A percentile compares a stretch with the other conserved stretches of the same genome.
phyloP scores from a whole-genome alignment of 495 filamentous ascomycete genomes.

The Antarctomyces pellizariae region DNA sequence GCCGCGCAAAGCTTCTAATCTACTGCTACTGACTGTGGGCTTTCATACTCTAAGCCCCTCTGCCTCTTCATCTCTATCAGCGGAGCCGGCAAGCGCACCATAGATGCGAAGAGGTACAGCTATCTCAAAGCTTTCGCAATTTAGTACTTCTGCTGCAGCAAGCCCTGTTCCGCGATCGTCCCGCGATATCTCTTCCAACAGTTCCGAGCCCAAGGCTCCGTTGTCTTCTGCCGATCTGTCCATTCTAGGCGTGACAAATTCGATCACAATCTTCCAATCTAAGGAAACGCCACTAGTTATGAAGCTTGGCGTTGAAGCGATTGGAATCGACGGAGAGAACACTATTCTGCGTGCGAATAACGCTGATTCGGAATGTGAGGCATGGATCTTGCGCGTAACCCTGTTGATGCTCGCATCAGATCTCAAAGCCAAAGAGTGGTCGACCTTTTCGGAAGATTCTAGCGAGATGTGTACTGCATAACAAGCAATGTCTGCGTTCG shows the following conservation, averaged over 20 bases:
- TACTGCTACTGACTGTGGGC: too few relatives aligned
- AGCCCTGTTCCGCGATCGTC: constrained; percentile 52
- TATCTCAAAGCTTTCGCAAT: constrained; percentile 78
- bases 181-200: constrained; percentile 34
- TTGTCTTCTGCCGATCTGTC: constrained; percentile 4
- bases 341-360: constrained; percentile 55
- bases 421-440: constrained; percentile 56
- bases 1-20: too few relatives aligned
- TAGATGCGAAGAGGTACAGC: constrained; percentile 65
- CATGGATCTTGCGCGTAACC: constrained; percentile 61
- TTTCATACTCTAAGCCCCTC: too few relatives aligned
- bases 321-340: constrained; percentile 62
- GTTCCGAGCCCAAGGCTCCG: constrained; percentile 8
- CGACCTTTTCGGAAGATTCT: constrained; percentile 60
- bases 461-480: constrained; percentile 56
- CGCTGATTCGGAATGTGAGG: constrained; percentile 51
- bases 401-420: constrained; percentile 63
- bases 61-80: too few relatives aligned
- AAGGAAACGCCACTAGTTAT: constrained; percentile 65
- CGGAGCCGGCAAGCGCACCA: constrained; percentile 36
- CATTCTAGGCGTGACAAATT: constrained; percentile 55
- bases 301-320: constrained; percentile 64
- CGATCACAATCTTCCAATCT: constrained; percentile 68
- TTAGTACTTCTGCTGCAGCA: constrained; percentile 48
- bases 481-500: constrained; percentile 44